Percentiles rank a stretch among this genome's conserved stretches.
Evolutionary conservation across 1,139 yeast genomes (phyloP).

Genomic region (Magnusiomyces starmeri): DNA sequence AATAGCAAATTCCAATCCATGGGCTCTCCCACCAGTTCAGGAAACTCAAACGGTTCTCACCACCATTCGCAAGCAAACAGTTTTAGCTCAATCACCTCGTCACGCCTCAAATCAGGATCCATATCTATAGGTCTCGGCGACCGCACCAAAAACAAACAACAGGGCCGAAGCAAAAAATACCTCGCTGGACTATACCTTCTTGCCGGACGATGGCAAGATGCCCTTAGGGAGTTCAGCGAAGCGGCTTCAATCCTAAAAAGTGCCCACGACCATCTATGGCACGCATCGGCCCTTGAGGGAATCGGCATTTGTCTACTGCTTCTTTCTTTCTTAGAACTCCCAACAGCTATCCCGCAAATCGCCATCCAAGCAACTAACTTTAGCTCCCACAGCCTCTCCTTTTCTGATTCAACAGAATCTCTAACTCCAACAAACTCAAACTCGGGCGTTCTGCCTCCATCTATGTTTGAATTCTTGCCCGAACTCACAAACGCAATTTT

Average conservation of each 20-base stretch:
- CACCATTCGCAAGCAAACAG: conserved; percentile 2
- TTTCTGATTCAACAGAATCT: conserved; percentile 8
- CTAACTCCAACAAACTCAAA: conserved; percentile 16
- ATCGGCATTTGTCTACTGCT: conserved; percentile 60
- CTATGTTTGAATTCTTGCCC: conserved; percentile 45
- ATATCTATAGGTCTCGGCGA: conserved; percentile 38
- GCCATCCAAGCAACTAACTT: conserved; percentile 22
- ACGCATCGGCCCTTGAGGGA: conserved; percentile 79
- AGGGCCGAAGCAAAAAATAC: conserved; percentile 70
- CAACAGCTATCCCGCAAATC: conserved; percentile 54
- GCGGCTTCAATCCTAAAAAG: conserved; percentile 54
- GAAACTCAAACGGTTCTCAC: neutral
- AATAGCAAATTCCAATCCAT: too few relatives aligned
- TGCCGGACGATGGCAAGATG: conserved; percentile 71
- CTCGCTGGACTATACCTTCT: conserved; percentile 69
- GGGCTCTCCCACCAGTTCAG: neutral
- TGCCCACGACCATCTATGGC: conserved; percentile 76
- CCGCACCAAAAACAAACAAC: conserved; percentile 48
- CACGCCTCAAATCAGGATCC: conserved; percentile 27
- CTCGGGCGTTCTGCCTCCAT: conserved; percentile 20
- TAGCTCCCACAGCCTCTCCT: conserved; percentile 6
- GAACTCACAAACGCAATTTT: conserved; percentile 45
- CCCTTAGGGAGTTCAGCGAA: conserved; percentile 65
- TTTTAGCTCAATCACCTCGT: conserved; percentile 4
- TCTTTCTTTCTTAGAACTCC: conserved; percentile 50